Base-by-base conservation (phyloP, 2,329 filamentous ascomycete genomes). In the Colletotrichum echinochloae region DNA sequence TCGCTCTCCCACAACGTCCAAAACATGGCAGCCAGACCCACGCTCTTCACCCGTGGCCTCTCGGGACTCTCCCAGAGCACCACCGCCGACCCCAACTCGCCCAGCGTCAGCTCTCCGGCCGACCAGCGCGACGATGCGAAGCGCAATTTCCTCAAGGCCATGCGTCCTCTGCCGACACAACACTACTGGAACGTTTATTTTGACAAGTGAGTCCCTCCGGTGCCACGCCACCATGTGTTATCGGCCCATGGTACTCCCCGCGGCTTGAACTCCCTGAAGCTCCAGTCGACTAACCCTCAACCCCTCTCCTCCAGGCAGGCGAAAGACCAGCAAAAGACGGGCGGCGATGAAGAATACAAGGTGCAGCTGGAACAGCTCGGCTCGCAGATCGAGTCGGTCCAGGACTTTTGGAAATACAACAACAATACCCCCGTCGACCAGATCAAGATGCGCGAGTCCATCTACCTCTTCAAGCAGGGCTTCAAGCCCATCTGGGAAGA, bases 401-500 rank as follows among this genome's bases (percentile, higher is more conserved):
- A 94, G 87, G 93, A 95, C 79, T 95, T 95, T 80, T 94, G 92
- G 90, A 88, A 91, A 72, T 92, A 94, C 82, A 90, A 90, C 83
- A 94, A 95, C 83, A 94, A 94, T 81, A 93, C 91, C 48, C 92
- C 92, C 20, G 90, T 94, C 76, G 88, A 91, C 69, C 88, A 91
- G 79, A 90, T 95, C 80, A 91, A 91, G 81, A 90, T 92, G 84
- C 90, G 91, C 76, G 92, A 94, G 81, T 92, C 90, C 55, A 88
- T 94, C 74, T 93, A 94, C 79, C 86, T 95, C 74, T 94, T 94
- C 85, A 94, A 94, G 80, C 86, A 89, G 72, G 92, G 92, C 44
- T 93, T 94, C 81, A 88, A 88, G 73, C 92, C 92, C 66, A 84
- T 94, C 74, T 94, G 92, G 92, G 92, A 94, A 82, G 95, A 98